Percentiles rank a stretch among this genome's conserved stretches.
Conservation (phyloP, 257 asterid species). For the Solanum corneliomulleri region DNA sequence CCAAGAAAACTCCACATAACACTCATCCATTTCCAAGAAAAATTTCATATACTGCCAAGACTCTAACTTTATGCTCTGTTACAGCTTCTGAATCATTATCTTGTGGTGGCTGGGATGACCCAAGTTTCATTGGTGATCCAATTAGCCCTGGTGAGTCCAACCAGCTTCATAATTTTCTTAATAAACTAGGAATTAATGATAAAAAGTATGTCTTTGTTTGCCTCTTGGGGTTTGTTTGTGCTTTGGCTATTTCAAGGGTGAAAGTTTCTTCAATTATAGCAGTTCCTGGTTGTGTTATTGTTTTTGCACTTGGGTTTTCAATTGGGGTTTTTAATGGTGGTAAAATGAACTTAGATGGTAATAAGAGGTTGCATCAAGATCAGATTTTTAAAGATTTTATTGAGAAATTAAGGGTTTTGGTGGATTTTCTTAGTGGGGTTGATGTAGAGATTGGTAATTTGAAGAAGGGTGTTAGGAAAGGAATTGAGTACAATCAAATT, state of each 20-base stretch:
- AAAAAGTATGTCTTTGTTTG: slow-evolving; percentile 60
- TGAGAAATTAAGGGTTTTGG: slow-evolving; percentile 35
- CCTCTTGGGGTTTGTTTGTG: slow-evolving; percentile 75
- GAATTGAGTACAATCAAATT: slow-evolving; percentile 36
- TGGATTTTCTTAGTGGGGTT: slow-evolving; percentile 18
- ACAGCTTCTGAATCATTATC: slow-evolving; percentile 35
- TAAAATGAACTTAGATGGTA: slow-evolving; percentile 26
- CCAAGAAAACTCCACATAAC: slow-evolving; percentile 10
- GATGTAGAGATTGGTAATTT: slow-evolving; percentile 27
- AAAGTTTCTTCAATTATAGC: slow-evolving; percentile 57
- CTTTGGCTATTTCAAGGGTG: slow-evolving; percentile 69
- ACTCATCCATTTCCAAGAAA: slow-evolving; percentile 16
- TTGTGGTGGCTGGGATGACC: slow-evolving; percentile 73
- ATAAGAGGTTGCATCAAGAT: slow-evolving; percentile 22
- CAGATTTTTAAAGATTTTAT: slow-evolving; percentile 19
- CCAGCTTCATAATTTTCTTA: slow-evolving; percentile 30
- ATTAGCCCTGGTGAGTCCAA: slow-evolving; percentile 46
- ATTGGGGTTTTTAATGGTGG: slow-evolving; percentile 66
- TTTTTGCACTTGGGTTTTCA: slow-evolving; percentile 70
- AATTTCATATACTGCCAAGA: slow-evolving; percentile 5
- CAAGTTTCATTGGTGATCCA: slow-evolving; percentile 25
- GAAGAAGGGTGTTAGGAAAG: slow-evolving; percentile 31
- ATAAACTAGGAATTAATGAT: slow-evolving; percentile 54
- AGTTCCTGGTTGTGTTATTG: slow-evolving; percentile 71
- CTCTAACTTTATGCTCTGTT: slow-evolving; percentile 17